Conservation (phyloP, 2,329 filamentous ascomycete species). For the Cylindrodendrum hubeiense region DNA sequence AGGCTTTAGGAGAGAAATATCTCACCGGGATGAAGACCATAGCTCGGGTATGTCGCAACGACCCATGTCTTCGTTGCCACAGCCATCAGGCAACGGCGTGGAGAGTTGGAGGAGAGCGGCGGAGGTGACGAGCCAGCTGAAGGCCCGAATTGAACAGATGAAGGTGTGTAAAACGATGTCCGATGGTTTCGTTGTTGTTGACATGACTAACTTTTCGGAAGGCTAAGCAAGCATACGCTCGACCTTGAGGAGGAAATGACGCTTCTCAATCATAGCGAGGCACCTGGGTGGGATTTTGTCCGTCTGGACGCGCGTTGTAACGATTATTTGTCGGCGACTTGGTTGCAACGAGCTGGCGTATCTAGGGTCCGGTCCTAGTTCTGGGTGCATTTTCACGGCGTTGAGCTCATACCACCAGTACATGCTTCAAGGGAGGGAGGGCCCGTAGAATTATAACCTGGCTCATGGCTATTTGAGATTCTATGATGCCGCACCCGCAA, state of each 20-base stretch:
- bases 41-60: slow-evolving; percentile 46
- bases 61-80: slow-evolving; percentile 52
- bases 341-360: slow-evolving; percentile 38
- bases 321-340: slow-evolving; percentile 37
- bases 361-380: slow-evolving; percentile 38
- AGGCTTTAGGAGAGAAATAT: slow-evolving; percentile 59
- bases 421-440: slow-evolving; percentile 35
- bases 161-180: slow-evolving; percentile 67
- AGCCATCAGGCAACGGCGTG: slow-evolving; percentile 50
- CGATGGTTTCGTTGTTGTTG: not conserved
- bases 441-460: slow-evolving; percentile 38
- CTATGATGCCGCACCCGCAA: slow-evolving; percentile 39
- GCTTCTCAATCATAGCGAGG: slow-evolving; percentile 6
- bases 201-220: slow-evolving; percentile 36
- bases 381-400: slow-evolving; percentile 46
- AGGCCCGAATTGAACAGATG: slow-evolving; percentile 98
- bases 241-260: slow-evolving; percentile 47
- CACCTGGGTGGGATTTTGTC: slow-evolving; percentile 18
- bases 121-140: slow-evolving; percentile 97
- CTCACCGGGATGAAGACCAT: slow-evolving; percentile 51
- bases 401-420: slow-evolving; percentile 46
- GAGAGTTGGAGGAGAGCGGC: slow-evolving; percentile 98
- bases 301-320: slow-evolving; percentile 38
- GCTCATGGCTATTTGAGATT: slow-evolving; percentile 36
- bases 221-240: slow-evolving; percentile 65